Evolutionary conservation across 352 stramenopile species (phyloP).

Genomic region (Peronosclerospora sorghi): DNA sequence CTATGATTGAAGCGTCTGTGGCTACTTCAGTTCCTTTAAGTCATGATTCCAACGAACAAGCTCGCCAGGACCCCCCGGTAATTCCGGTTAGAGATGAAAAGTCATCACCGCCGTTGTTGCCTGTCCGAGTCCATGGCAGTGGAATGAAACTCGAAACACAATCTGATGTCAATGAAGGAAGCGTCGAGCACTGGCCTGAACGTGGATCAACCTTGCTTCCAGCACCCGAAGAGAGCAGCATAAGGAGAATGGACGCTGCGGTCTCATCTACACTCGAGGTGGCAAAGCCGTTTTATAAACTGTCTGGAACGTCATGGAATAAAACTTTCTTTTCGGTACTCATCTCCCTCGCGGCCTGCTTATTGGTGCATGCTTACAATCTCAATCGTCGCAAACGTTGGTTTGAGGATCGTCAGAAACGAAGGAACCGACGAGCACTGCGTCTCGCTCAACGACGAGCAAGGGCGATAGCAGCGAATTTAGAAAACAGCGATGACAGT

Average conservation of each 20-base stretch:
- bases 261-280: background rate
- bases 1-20: background rate
- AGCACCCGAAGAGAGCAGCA: background rate
- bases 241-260: background rate
- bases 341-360: conserved; percentile 31
- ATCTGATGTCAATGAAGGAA: background rate
- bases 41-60: background rate
- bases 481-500: conserved; percentile 16
- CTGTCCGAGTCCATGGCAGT: background rate
- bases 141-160: background rate
- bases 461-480: conserved; percentile 5
- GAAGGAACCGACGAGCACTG: conserved; percentile 20
- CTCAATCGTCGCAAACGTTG: conserved; percentile 38
- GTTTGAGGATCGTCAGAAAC: conserved; percentile 28
- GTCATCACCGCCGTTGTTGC: too few relatives aligned
- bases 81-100: background rate
- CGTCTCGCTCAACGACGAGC: conserved; percentile 16
- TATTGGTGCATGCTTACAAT: conserved; percentile 35
- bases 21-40: background rate
- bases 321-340: conserved; percentile 29
- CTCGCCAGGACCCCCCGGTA: background rate
- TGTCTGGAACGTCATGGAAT: conserved; percentile 29
- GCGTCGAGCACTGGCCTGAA: conserved; percentile 1
- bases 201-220: background rate
- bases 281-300: background rate